phyloP scores from a whole-genome alignment of 2,329 filamentous ascomycete species.

The Colletotrichum navitas region DNA sequence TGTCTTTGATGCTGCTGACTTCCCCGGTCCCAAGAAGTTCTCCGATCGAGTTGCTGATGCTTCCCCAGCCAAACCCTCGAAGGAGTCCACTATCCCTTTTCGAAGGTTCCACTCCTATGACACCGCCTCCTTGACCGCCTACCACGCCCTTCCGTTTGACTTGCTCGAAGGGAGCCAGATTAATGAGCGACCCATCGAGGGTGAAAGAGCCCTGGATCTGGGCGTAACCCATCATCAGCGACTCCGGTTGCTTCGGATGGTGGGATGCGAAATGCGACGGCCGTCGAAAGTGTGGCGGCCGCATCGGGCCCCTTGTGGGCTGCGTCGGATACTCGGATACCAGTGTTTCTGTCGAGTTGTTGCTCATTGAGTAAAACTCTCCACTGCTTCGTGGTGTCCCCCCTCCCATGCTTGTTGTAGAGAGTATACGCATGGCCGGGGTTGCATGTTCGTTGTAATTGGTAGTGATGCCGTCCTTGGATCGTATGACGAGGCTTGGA shows the following conservation, averaged over 20 bases:
- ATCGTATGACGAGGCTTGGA: constrained; percentile 52
- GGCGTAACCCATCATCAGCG: constrained; percentile 97
- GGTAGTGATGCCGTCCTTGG: constrained; percentile 60
- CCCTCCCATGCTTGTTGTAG: constrained; percentile 79
- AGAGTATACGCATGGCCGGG: constrained; percentile 77
- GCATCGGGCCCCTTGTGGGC: constrained; percentile 52
- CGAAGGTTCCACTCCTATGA: constrained; percentile 80
- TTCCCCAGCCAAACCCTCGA: constrained; percentile 88
- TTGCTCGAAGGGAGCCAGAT: constrained; percentile 90
- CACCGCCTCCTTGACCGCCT: constrained; percentile 87
- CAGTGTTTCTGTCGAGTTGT: constrained; percentile 93
- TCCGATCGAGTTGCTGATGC: constrained; percentile 87
- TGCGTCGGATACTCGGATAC: constrained; percentile 84
- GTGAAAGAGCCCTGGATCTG: constrained; percentile 94
- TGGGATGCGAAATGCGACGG: constrained; percentile 59
- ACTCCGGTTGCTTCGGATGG: constrained; percentile 72
- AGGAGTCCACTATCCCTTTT: constrained; percentile 85
- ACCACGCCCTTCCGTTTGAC: constrained; percentile 95
- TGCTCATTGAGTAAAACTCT: constrained; percentile 95
- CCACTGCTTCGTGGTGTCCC: constrained; percentile 90
- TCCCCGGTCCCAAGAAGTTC: constrained; percentile 89
- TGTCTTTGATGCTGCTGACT: constrained; percentile 93
- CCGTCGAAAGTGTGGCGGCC: constrained; percentile 61
- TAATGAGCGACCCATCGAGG: constrained; percentile 90
- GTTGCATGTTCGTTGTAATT: constrained; percentile 68